These are phyloP conservation scores for Pinguiococcus pyrenoidosus DNA, from an alignment of 108 stramenopile genomes.

Conservation along the genomic window DNA sequence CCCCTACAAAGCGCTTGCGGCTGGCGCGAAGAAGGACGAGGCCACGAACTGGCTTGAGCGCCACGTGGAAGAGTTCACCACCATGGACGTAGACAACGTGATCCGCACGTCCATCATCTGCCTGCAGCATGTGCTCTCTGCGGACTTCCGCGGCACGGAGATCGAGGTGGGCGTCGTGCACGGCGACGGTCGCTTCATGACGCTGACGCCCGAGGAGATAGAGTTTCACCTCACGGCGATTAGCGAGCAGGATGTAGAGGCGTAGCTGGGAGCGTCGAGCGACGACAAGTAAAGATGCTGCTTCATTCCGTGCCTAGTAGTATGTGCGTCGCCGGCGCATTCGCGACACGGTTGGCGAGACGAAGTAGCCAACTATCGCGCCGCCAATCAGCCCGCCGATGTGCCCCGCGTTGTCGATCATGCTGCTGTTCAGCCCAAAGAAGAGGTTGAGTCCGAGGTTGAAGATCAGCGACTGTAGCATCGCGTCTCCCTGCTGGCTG, in stretches of 20 bases:
- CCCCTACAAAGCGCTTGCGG: constrained; percentile 80
- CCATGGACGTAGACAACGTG: constrained; percentile 45
- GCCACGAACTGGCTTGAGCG: constrained; percentile 97
- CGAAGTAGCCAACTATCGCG: too few species aligned
- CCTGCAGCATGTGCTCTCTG: constrained; percentile 14
- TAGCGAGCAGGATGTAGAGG: constrained; percentile 56
- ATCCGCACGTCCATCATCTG: constrained; percentile 69
- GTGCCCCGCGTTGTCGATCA: too few species aligned
- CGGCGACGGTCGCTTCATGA: constrained; percentile 54
- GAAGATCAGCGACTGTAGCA: too few species aligned
- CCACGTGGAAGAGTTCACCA: constrained; percentile 58
- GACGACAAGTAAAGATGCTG: too few species aligned
- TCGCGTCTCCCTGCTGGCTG: too few species aligned
- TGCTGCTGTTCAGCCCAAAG: too few species aligned
- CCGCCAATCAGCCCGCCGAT: too few species aligned
- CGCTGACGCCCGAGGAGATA: constrained; percentile 79
- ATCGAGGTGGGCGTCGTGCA: constrained; percentile 80
- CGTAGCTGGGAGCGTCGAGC: background rate
- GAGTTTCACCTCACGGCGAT: constrained; percentile 91
- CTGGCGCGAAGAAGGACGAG: constrained; percentile 91
- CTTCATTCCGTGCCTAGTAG: too few species aligned
- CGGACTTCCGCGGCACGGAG: too few species aligned
- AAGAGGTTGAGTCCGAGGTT: too few species aligned
- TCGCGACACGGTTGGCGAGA: too few species aligned
- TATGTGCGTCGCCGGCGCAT: too few species aligned